Percentiles rank a stretch among this genome's conserved stretches.
Conservation (phyloP, 352 stramenopile species). For the Ophiocytium majus region DNA sequence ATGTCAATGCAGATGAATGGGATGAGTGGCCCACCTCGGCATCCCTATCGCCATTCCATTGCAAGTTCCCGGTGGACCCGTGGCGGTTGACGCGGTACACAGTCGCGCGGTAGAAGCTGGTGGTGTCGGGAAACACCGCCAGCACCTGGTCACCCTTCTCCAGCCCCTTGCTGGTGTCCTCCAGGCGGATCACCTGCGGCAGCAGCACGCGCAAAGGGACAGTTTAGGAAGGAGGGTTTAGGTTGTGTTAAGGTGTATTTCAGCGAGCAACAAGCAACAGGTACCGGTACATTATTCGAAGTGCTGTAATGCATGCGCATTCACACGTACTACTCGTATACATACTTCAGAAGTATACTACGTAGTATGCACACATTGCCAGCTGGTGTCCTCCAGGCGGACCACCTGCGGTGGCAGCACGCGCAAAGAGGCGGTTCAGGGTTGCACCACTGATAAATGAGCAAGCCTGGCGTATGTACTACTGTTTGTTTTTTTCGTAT, state of each 20-base stretch:
- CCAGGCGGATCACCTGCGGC: slow-evolving; percentile 39
- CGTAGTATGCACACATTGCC: not conserved
- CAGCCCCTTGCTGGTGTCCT: slow-evolving; percentile 63
- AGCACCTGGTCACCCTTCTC: slow-evolving; percentile 85
- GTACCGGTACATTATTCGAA: not conserved
- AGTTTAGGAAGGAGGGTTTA: not conserved
- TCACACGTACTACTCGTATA: not conserved
- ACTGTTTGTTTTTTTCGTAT: too few species aligned
- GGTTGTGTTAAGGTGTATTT: not conserved
- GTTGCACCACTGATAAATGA: too few species aligned
- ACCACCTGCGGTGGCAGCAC: slow-evolving; percentile 34
- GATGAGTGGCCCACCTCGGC: too few species aligned
- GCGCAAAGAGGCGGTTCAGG: not conserved
- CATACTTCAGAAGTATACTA: not conserved
- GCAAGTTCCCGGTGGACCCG: not conserved
- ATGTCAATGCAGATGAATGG: too few species aligned
- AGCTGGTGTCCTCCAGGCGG: slow-evolving; percentile 41
- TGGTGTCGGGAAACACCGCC: slow-evolving; percentile 97
- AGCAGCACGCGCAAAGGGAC: slow-evolving; percentile 12
- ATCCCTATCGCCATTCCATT: too few species aligned
- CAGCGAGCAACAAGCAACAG: not conserved
- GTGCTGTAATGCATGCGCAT: not conserved
- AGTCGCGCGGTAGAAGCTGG: slow-evolving; percentile 89
- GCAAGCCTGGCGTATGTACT: too few species aligned
- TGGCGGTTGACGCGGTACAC: slow-evolving; percentile 70